Conservation (phyloP, 108 stramenopile genomes). For the Hondaea fermentalgiana region DNA sequence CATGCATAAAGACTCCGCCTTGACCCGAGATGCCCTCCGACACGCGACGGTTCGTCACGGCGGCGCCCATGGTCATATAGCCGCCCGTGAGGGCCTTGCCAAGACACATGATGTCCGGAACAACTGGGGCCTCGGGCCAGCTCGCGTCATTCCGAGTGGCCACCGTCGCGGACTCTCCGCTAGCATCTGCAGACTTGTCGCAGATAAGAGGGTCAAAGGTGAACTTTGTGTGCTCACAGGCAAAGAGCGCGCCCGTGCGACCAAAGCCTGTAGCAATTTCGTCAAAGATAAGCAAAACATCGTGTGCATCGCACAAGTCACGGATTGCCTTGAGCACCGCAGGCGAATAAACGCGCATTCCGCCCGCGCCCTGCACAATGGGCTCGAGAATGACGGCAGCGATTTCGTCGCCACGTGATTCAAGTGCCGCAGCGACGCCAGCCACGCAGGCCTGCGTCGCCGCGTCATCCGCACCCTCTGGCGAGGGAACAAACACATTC, state of each 20-base stretch:
- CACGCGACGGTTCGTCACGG: conserved; percentile 53
- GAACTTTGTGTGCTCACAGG: conserved; percentile 41
- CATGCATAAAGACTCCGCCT: not conserved
- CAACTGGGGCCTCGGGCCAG: not conserved
- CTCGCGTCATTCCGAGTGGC: not conserved
- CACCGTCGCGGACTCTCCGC: not conserved
- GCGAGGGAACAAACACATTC: conserved; percentile 49
- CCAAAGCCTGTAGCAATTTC: conserved; percentile 85
- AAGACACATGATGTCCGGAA: conserved; percentile 69
- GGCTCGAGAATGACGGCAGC: conserved; percentile 81
- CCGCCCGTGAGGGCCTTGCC: conserved; percentile 77
- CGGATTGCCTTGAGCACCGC: conserved; percentile 46
- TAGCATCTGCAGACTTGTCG: not conserved
- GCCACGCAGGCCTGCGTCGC: conserved; percentile 25
- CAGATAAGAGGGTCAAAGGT: not conserved
- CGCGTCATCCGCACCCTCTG: conserved; percentile 33
- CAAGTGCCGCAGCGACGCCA: conserved; percentile 32
- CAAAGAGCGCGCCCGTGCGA: conserved; percentile 69
- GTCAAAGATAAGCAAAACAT: conserved; percentile 70
- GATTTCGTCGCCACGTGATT: conserved; percentile 45
- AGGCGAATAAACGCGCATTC: conserved; percentile 73
- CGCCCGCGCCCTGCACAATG: conserved; percentile 79
- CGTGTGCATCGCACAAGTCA: conserved; percentile 60
- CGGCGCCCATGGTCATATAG: conserved; percentile 60
- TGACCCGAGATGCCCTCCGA: conserved; percentile 52